phyloP scores from a whole-genome alignment of 805 yeast genomes.

The Debaryomyces hansenii region DNA sequence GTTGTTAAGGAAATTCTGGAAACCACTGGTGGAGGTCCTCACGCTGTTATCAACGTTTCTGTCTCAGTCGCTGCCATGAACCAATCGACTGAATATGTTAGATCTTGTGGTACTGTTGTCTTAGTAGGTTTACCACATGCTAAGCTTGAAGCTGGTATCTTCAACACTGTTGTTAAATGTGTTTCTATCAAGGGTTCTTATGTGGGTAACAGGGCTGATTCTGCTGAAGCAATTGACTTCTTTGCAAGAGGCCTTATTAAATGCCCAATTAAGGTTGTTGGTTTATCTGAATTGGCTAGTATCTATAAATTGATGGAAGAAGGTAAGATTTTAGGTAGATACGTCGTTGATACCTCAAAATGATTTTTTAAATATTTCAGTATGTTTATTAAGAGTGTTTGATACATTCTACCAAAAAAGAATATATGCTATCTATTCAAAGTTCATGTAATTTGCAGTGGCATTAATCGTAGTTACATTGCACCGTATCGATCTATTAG shows the following conservation, averaged over 20 bases:
- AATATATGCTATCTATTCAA: too few species aligned
- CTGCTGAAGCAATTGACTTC: conserved; percentile 78
- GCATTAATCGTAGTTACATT: too few species aligned
- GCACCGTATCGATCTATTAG: too few species aligned
- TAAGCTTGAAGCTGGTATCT: conserved; percentile 65
- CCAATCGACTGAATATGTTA: conserved; percentile 52
- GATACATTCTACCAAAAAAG: too few species aligned
- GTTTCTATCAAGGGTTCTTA: conserved; percentile 76
- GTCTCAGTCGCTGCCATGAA: conserved; percentile 68
- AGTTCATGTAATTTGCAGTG: too few species aligned
- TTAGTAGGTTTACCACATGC: conserved; percentile 79
- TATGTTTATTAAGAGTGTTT: too few species aligned
- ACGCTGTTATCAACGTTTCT: conserved; percentile 74
- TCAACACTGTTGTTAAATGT: conserved; percentile 71
- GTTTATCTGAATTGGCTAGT: conserved; percentile 65
- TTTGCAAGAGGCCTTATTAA: conserved; percentile 68
- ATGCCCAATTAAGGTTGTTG: conserved; percentile 74
- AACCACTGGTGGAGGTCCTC: conserved; percentile 73
- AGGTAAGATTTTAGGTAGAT: conserved; percentile 86
- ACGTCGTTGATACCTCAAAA: conserved; percentile 77
- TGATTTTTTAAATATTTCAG: conserved; percentile 22
- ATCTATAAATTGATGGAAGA: conserved; percentile 77
- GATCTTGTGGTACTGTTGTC: conserved; percentile 33
- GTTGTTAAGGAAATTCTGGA: conserved; percentile 53
- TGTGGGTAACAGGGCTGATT: conserved; percentile 88